Conservation (phyloP, 2,329 filamentous ascomycete genomes). For the Didymella lethalis region DNA sequence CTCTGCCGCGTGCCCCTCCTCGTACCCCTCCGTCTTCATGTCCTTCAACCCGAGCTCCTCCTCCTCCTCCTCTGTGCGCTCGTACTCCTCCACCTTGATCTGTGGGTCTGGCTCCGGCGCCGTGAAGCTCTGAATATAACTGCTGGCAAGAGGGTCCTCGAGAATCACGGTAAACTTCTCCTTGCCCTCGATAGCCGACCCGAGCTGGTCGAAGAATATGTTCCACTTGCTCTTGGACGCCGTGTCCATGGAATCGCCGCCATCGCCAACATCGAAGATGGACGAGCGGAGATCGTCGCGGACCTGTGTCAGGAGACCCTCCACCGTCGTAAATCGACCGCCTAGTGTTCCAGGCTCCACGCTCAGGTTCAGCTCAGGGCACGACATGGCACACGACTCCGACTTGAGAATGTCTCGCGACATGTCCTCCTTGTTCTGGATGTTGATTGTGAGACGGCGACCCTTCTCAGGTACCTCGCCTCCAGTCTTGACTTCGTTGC, state of each 20-base stretch:
- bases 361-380: conserved; percentile 83
- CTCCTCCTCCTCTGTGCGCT: conserved; percentile 88
- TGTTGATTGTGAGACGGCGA: conserved; percentile 79
- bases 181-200: conserved; percentile 80
- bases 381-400: conserved; percentile 86
- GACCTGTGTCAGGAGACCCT: conserved; percentile 91
- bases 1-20: conserved; percentile 55
- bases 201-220: conserved; percentile 79
- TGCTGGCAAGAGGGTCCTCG: conserved; percentile 87
- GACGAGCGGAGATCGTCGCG: conserved; percentile 86
- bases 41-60: conserved; percentile 90
- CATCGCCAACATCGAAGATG: conserved; percentile 80
- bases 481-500: conserved; percentile 97
- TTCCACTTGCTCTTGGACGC: conserved; percentile 77
- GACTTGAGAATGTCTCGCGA: conserved; percentile 94
- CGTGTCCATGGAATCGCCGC: conserved; percentile 79
- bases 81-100: conserved; percentile 82
- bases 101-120: conserved; percentile 84
- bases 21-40: conserved; percentile 92
- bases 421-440: conserved; percentile 75
- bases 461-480: conserved; percentile 89
- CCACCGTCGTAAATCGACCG: conserved; percentile 95
- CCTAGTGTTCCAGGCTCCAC: conserved; percentile 95
- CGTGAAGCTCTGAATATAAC: conserved; percentile 88
- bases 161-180: conserved; percentile 83